Percentiles rank a stretch among this genome's conserved stretches.
These are phyloP conservation scores for Talaromyces pinophilus DNA, from an alignment of 2,329 filamentous ascomycete genomes.

Conservation along the genomic window DNA sequence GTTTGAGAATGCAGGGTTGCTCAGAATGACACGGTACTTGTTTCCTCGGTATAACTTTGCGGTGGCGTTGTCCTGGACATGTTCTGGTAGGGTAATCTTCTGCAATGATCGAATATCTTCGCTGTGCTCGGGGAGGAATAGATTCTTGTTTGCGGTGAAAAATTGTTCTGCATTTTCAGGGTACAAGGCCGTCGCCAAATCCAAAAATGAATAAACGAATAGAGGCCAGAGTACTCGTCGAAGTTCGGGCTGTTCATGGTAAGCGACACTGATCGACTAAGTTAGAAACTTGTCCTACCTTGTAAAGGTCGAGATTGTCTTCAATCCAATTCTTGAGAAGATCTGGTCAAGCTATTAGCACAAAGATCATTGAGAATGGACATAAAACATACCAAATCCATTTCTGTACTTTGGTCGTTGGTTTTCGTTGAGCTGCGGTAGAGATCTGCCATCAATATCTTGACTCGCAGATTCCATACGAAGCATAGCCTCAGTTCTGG, in stretches of 20 bases:
- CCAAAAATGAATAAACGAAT: constrained; percentile 89
- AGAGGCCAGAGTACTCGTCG: constrained; percentile 86
- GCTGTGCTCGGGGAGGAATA: constrained; percentile 74
- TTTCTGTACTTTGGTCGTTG: constrained; percentile 76
- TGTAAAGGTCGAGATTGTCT: constrained; percentile 90
- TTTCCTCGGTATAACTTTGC: constrained; percentile 80
- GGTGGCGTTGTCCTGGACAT: constrained; percentile 74
- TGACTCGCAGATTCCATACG: constrained; percentile 85
- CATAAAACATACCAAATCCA: constrained; percentile 59
- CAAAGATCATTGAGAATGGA: constrained; percentile 21
- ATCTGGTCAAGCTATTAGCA: constrained; percentile 43
- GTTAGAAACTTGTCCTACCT: constrained; percentile 56
- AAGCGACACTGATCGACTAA: not conserved
- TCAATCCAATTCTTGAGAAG: constrained; percentile 82
- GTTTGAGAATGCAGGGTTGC: constrained; percentile 76
- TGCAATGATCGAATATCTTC: constrained; percentile 79
- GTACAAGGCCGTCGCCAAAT: constrained; percentile 72
- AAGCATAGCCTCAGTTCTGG: constrained; percentile 86
- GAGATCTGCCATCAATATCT: constrained; percentile 76
- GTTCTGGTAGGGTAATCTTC: constrained; percentile 72
- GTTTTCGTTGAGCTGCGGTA: constrained; percentile 66
- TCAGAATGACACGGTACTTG: constrained; percentile 89
- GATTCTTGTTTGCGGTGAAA: constrained; percentile 65
- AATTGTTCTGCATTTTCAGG: constrained; percentile 72
- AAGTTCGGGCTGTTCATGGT: constrained; percentile 69